Percentiles rank a stretch among this genome's conserved stretches.
phyloP scores from a whole-genome alignment of 306 rosid genomes.

The Gastrolobium villosum region DNA sequence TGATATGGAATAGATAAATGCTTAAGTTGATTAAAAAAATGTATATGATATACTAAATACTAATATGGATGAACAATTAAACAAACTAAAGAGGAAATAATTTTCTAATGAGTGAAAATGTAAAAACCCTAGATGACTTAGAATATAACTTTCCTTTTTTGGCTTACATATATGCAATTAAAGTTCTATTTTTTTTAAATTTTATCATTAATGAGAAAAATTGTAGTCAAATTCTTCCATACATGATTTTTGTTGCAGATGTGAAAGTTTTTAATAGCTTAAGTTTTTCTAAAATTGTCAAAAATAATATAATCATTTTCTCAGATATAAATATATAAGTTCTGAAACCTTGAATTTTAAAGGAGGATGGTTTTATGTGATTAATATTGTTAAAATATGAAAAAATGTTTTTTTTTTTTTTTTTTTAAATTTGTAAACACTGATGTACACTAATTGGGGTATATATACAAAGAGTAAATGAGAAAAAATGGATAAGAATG shows the following conservation, averaged over 20 bases:
- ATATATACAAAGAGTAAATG: too few species aligned
- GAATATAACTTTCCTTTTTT: background rate
- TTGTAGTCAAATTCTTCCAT: background rate
- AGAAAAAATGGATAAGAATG: too few species aligned
- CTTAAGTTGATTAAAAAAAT: too few species aligned
- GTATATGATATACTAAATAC: background rate
- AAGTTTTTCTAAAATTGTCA: background rate
- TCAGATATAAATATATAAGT: background rate
- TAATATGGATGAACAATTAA: background rate
- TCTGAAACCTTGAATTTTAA: background rate
- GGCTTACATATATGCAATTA: background rate
- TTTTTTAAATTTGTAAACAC: too few species aligned
- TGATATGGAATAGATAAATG: background rate
- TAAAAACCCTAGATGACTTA: background rate
- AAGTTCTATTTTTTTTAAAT: background rate
- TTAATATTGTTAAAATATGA: background rate
- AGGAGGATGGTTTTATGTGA: background rate
- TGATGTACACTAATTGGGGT: too few species aligned
- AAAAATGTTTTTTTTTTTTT: too few species aligned
- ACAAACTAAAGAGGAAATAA: background rate
- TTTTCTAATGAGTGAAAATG: slow-evolving; percentile 1
- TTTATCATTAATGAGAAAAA: background rate
- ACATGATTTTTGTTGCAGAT: background rate
- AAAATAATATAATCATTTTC: background rate
- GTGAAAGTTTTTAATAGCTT: background rate